These are phyloP conservation scores for Ogataea polymorpha DNA, from an alignment of 805 yeast genomes.

Conservation along the genomic window DNA sequence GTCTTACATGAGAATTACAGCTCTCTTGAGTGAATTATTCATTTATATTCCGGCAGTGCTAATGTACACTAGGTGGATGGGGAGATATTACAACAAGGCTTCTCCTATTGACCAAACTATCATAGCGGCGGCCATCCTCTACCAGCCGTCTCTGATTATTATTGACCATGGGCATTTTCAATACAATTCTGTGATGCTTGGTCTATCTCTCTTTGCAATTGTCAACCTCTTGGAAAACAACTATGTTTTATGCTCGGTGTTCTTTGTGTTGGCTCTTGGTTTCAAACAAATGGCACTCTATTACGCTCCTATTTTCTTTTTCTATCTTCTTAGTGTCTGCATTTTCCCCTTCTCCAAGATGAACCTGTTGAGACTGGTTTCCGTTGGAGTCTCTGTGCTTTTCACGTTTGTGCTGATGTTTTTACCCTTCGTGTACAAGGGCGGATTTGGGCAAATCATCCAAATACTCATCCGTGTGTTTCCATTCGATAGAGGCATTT, in stretches of 20 bases:
- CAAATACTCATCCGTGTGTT: constrained; percentile 71
- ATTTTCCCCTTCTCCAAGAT: constrained; percentile 33
- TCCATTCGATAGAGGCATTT: constrained; percentile 89
- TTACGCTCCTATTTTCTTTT: constrained; percentile 86
- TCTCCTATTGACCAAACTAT: constrained; percentile 74
- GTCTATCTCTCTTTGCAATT: constrained; percentile 68
- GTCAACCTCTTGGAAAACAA: constrained; percentile 62
- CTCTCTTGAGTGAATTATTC: constrained; percentile 67
- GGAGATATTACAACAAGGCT: constrained; percentile 45
- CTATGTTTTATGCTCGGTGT: constrained; percentile 64
- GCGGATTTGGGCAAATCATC: constrained; percentile 44
- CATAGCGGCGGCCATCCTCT: constrained; percentile 72
- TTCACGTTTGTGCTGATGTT: constrained; percentile 49
- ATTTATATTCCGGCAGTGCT: constrained; percentile 79
- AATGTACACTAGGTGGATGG: constrained; percentile 66
- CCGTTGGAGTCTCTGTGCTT: constrained; percentile 64
- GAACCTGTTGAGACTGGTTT: constrained; percentile 53
- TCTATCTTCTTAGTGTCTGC: constrained; percentile 63
- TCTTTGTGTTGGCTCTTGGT: constrained; percentile 72
- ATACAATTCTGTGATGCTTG: constrained; percentile 91
- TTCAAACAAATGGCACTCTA: constrained; percentile 96
- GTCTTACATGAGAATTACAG: constrained; percentile 82
- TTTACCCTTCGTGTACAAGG: constrained; percentile 56
- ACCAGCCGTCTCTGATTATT: constrained; percentile 78
- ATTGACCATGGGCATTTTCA: constrained; percentile 98